Percentiles rank a stretch among this genome's conserved stretches.
These are phyloP conservation scores for Botrytis squamosa DNA, from an alignment of 2,329 filamentous ascomycete species.

Conservation along the genomic window DNA sequence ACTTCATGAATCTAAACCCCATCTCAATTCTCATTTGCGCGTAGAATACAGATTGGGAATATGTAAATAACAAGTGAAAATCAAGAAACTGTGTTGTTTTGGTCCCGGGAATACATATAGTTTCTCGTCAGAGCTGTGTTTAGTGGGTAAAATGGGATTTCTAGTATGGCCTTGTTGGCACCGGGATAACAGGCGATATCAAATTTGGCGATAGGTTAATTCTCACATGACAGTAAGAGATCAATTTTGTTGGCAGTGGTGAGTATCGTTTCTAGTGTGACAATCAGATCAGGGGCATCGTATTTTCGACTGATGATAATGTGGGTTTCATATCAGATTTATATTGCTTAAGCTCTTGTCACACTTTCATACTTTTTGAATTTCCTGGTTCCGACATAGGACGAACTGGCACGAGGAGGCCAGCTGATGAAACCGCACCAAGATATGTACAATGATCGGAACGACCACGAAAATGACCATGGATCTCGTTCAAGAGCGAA, in stretches of 20 bases:
- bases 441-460: neutral
- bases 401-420: neutral
- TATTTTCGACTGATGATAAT: neutral
- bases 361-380: neutral
- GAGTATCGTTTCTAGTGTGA: neutral
- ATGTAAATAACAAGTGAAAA: too few species aligned
- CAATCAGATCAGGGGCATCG: neutral
- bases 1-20: neutral
- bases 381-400: neutral
- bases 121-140: too few species aligned
- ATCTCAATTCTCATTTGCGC: neutral
- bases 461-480: neutral
- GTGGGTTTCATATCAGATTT: neutral
- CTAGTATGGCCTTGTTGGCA: too few species aligned
- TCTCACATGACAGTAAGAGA: neutral
- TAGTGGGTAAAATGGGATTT: neutral
- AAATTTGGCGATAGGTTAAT: too few species aligned
- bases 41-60: too few species aligned
- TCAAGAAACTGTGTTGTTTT: too few species aligned
- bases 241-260: neutral
- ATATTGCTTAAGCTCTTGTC: neutral
- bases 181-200: neutral
- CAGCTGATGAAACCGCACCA: neutral
- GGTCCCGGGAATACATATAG: too few species aligned
- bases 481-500: neutral